Evolutionary conservation across 2,329 filamentous ascomycete genomes (phyloP), one percentile per base, ranked within the genome.

Genomic region (Phaeophleospora eucalypticola): DNA sequence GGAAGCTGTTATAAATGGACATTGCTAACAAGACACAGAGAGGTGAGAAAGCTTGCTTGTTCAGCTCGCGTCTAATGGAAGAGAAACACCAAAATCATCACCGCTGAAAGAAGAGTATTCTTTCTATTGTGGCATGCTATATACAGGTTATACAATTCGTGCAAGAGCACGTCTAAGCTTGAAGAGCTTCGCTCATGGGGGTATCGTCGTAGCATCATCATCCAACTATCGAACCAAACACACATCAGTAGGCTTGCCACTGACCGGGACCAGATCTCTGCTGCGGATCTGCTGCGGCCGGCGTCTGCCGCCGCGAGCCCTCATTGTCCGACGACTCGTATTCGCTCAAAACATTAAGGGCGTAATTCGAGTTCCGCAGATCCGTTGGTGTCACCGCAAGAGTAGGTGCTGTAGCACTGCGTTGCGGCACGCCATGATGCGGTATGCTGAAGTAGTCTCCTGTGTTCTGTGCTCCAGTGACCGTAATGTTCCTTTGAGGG

Each of bases 401-500:
- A 14, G n/a, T n/a, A n/a, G 56, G 57, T 8, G 57, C 56, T 3
- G 56, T 61, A 16, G 49, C 49, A 27, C 52, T 57, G 2, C 57
- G 51, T 29, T 57, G 53, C 7, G 56, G 54, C 4, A 53, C 42
- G 17, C 43, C 40, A 4, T 34, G 20, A 9, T 43, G 37, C 19
- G 51, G 45, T 2, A 37, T 32, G 8, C 48, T 46, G 35, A 57
- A 56, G 43, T 59, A 56, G 44, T 49, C 48, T n/a, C 41, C 33
- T 2, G 48, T 40, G 24, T 47, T 51, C 1, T 49, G 48, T 24
- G 42, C 32, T 3, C 48, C 48, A 4, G 52, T 41, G 15, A 54
- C 48, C 4, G 57, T 58, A 17, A 58, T 36, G 36, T 54, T 59
- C 14, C 56, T 42, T 29, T 49, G 46, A 8, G 54, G 54, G 9